Evolutionary conservation across 2,329 filamentous ascomycete species (phyloP), one percentile per base, ranked within the genome.

Genomic region (Curvularia spicifera): DNA sequence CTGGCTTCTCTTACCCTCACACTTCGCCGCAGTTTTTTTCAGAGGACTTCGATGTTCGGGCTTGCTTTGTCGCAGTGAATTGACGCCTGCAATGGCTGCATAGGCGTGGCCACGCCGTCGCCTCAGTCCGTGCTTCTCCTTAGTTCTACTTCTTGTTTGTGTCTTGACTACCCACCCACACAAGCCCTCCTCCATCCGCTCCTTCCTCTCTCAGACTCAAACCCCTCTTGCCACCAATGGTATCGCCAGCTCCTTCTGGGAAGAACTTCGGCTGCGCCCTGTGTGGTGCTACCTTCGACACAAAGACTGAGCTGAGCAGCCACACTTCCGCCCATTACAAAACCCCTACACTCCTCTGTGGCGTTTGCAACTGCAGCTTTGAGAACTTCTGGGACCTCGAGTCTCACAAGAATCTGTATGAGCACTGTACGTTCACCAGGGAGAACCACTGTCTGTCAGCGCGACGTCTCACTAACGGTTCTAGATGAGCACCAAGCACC

Each of bases 341-440:
- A 6, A 8, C 5, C 20, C 18, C 46, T 18, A 24, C 57, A 2
- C 24, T 54, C 24, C n/a, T 43, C 7, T 72, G 67, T 37, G n/a
- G 48, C 2, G 29, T 39, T 0, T 73, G 71, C 47, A 13, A 44
- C 0, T 65, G 59, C 53, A 24, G 39, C 1, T 72, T 70, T 22
- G 26, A 51, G 10, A 67, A 71, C 54, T 56, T 58, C 2, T 49
- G 66, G n/a, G 60, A 60, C 0, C 63, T 74, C 0, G 70, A 72
- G 33, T 29, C 54, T 0, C 71, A 74, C 37, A 48, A 53, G 33
- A 53, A 59, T 13, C 29, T 28, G 26, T 28, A 28, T 28, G 26
- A 28, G 26, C 26, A 28, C 8, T 6, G 26, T 28, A 28, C 8
- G 26, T 33, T 56, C 22, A 2, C 18, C 10, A 64, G 56, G 39